These are phyloP conservation scores for Bondarzewia mesenterica DNA, from an alignment of 1,284 basidiomycete species.

Conservation along the genomic window DNA sequence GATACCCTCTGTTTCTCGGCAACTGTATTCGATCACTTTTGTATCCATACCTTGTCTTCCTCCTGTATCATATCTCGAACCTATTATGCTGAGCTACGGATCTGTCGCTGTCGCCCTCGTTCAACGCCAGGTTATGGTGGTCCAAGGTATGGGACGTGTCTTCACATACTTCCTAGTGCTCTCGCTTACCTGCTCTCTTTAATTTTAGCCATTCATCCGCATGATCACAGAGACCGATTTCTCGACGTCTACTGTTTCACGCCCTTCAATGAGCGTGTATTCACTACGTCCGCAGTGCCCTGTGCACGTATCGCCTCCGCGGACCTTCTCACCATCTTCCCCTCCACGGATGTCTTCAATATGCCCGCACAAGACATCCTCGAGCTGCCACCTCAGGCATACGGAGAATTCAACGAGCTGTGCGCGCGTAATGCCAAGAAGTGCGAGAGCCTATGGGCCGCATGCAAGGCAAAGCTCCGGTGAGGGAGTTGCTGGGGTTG, in stretches of 20 bases:
- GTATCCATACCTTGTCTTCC: background rate
- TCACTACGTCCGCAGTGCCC: conserved; percentile 48
- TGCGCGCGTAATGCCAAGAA: conserved; percentile 38
- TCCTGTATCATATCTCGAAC: too few species aligned
- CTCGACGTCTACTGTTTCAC: conserved; percentile 56
- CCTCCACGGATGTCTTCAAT: conserved; percentile 26
- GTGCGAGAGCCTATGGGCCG: conserved; percentile 45
- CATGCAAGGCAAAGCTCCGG: conserved; percentile 28
- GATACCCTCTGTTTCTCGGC: background rate
- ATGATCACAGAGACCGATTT: conserved; percentile 42
- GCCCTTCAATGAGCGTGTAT: conserved; percentile 53
- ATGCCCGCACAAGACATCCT: conserved; percentile 43
- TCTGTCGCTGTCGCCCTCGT: conserved; percentile 58
- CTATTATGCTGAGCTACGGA: conserved; percentile 25
- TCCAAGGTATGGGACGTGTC: conserved; percentile 42
- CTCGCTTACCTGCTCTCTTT: background rate
- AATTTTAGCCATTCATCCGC: conserved; percentile 42
- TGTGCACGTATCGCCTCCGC: conserved; percentile 48
- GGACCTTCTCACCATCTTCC: conserved; percentile 51
- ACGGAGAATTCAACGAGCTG: conserved; percentile 44
- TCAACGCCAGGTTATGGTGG: conserved; percentile 53
- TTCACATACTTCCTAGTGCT: background rate
- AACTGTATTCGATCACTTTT: too few species aligned
- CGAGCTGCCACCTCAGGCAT: conserved; percentile 48
- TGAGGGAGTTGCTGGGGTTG: background rate